Conservation (phyloP, 2,329 filamentous ascomycete genomes). For the Aspergillus glaucus region DNA sequence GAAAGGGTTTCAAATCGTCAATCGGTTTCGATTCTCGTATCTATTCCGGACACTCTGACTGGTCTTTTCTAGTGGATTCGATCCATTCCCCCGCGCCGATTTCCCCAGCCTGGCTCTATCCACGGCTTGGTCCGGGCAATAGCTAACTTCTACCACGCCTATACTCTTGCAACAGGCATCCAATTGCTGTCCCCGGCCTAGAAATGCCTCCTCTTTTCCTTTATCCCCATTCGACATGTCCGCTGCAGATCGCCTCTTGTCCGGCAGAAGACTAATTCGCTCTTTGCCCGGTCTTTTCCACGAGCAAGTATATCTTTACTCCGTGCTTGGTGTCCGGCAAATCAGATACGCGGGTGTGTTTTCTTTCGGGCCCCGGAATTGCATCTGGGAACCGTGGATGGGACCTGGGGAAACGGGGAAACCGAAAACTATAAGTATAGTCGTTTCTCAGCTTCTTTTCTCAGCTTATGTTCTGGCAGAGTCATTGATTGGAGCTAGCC, state of each 20-base stretch:
- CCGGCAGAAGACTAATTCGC: neutral
- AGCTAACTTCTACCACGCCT: neutral
- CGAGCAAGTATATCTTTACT: neutral
- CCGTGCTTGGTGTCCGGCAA: constrained; percentile 2
- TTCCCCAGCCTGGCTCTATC: too few relatives aligned
- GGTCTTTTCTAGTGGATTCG: too few relatives aligned
- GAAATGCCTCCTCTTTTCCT: neutral
- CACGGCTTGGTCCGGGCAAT: too few relatives aligned
- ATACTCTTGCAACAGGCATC: neutral
- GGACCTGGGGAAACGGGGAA: neutral
- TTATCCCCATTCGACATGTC: neutral
- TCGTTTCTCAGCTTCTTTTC: neutral
- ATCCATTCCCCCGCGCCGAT: too few relatives aligned
- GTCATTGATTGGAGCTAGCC: neutral
- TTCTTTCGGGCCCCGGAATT: neutral
- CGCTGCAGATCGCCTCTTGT: neutral
- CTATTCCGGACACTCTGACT: too few relatives aligned
- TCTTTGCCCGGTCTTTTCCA: neutral
- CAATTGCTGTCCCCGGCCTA: neutral
- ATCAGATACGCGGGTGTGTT: constrained; percentile 6
- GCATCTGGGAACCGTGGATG: neutral
- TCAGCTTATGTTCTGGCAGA: neutral
- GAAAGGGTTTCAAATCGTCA: too few relatives aligned
- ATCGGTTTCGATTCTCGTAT: too few relatives aligned
- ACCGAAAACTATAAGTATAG: neutral